A percentile compares a stretch with the other conserved stretches of the same genome.
These are phyloP conservation scores for Mercurialis annua DNA, from an alignment of 345 rosid genomes.

Conservation along the genomic window DNA sequence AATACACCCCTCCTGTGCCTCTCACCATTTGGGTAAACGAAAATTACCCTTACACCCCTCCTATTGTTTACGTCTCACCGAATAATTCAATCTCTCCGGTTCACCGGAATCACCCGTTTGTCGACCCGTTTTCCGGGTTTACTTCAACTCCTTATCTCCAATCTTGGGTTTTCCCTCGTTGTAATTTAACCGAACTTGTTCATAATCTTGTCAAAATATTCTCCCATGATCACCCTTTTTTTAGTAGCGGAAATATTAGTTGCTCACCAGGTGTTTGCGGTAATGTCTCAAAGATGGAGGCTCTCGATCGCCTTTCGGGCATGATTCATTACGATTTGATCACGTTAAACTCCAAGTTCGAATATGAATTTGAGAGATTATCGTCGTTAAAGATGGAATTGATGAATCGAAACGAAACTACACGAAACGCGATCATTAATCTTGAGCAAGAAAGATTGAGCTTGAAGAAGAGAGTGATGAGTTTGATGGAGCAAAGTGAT, in stretches of 20 bases:
- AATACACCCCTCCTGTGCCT: constrained; percentile 31
- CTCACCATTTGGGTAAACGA: constrained; percentile 70
- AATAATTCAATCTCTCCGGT: constrained; percentile 22
- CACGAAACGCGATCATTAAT: constrained; percentile 20
- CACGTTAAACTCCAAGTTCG: constrained; percentile 22
- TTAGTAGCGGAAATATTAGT: too few relatives aligned
- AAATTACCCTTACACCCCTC: constrained; percentile 55
- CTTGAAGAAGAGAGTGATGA: constrained; percentile 28
- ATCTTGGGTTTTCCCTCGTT: constrained; percentile 51
- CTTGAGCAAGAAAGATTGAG: constrained; percentile 39
- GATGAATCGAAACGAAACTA: constrained; percentile 16
- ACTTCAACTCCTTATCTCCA: constrained; percentile 42
- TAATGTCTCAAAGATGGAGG: constrained; percentile 56
- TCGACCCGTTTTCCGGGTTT: constrained; percentile 43
- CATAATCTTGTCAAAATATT: constrained; percentile 49
- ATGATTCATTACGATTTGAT: constrained; percentile 50
- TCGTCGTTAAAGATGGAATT: constrained; percentile 36
- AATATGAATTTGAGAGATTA: constrained; percentile 43
- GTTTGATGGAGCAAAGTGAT: constrained; percentile 25
- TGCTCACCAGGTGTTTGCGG: constrained; percentile 30
- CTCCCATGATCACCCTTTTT: constrained; percentile 53
- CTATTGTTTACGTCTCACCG: constrained; percentile 42
- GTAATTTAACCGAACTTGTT: constrained; percentile 42
- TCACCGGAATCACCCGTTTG: constrained; percentile 57
- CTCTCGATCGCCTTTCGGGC: constrained; percentile 57